phyloP scores from a whole-genome alignment of 1,284 basidiomycete genomes.

The Jaminaea rosea region DNA sequence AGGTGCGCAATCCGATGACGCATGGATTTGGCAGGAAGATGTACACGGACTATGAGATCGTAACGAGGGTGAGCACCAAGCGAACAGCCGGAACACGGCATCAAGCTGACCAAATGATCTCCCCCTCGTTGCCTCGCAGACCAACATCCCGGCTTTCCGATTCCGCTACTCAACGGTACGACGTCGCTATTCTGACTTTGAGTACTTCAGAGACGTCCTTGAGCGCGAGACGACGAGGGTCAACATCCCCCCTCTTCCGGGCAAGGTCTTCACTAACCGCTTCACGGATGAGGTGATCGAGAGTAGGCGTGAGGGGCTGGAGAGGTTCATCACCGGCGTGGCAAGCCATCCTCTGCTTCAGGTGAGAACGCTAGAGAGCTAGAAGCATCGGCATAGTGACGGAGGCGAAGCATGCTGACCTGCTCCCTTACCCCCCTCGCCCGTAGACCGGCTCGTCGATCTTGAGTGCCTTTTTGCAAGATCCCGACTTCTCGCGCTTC shows the following conservation, averaged over 20 bases:
- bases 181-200: slow-evolving; percentile 93
- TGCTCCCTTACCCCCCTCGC: background rate
- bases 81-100: background rate
- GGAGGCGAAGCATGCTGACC: background rate
- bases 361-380: slow-evolving; percentile 52
- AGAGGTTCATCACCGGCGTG: slow-evolving; percentile 89
- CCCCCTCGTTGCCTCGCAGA: slow-evolving; percentile 53
- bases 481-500: slow-evolving; percentile 56
- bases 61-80: slow-evolving; percentile 68
- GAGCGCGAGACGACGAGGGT: slow-evolving; percentile 93
- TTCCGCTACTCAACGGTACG: slow-evolving; percentile 87
- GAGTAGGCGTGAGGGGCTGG: slow-evolving; percentile 77
- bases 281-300: slow-evolving; percentile 98
- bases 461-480: slow-evolving; percentile 85
- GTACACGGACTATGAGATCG: slow-evolving; percentile 98
- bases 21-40: slow-evolving; percentile 74
- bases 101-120: background rate
- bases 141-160: slow-evolving; percentile 98
- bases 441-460: slow-evolving; percentile 88
- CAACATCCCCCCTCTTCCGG: slow-evolving; percentile 91
- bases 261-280: slow-evolving; percentile 62
- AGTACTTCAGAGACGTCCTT: slow-evolving; percentile 94
- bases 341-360: slow-evolving; percentile 93
- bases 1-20: slow-evolving; percentile 91
- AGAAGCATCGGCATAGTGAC: background rate